Evolutionary conservation across 495 filamentous ascomycete genomes (phyloP).

Genomic region (Parathielavia hyrcaniae): DNA sequence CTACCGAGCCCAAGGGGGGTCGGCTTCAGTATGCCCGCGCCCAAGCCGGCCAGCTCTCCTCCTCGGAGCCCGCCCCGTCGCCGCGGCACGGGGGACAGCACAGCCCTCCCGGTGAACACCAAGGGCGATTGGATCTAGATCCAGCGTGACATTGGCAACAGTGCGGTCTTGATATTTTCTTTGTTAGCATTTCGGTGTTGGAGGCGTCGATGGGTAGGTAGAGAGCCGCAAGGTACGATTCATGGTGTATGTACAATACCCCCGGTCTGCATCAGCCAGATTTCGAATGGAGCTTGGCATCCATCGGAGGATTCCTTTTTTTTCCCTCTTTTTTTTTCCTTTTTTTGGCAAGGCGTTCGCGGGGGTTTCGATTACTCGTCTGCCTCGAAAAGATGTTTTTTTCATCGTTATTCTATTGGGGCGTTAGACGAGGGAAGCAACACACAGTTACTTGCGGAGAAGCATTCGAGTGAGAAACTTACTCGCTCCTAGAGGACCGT

Average conservation of each 20-base stretch:
- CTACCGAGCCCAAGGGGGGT: slow-evolving; percentile 42
- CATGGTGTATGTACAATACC: not conserved
- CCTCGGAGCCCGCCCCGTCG: slow-evolving; percentile 19
- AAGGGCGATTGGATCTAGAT: slow-evolving; percentile 30
- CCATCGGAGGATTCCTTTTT: not conserved
- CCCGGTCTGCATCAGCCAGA: not conserved
- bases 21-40: slow-evolving; percentile 31
- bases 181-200: slow-evolving; percentile 29
- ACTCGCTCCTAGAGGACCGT: too few relatives aligned
- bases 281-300: not conserved
- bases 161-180: slow-evolving; percentile 1
- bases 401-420: slow-evolving; percentile 2
- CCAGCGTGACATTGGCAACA: not conserved
- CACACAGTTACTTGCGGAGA: too few relatives aligned
- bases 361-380: not conserved
- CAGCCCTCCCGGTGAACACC: slow-evolving; percentile 1
- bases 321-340: too few relatives aligned
- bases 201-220: not conserved
- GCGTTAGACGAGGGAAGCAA: not conserved
- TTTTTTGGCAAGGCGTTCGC: slow-evolving; percentile 3
- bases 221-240: slow-evolving; percentile 8
- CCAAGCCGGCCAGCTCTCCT: slow-evolving; percentile 17
- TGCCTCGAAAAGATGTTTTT: not conserved
- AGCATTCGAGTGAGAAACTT: too few relatives aligned
- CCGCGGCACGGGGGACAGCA: slow-evolving; percentile 15